These are phyloP conservation scores for Extremus antarcticus DNA, from an alignment of 495 filamentous ascomycete species.

Conservation along the genomic window DNA sequence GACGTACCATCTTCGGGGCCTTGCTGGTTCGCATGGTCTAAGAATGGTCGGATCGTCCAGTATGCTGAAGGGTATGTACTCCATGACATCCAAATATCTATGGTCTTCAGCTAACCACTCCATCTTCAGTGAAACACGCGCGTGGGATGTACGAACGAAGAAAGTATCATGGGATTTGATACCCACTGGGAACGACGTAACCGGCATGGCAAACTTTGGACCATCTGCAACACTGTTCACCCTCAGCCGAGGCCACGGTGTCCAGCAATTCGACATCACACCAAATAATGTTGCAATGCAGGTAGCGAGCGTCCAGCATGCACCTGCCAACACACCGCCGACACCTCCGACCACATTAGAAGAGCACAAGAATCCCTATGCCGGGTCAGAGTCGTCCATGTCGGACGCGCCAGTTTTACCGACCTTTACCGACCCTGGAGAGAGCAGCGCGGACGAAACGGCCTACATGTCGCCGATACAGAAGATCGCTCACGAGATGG, in stretches of 20 bases:
- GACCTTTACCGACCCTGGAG: slow-evolving; percentile 40
- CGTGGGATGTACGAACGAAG: slow-evolving; percentile 96
- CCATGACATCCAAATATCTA: not conserved
- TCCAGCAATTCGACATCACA: slow-evolving; percentile 91
- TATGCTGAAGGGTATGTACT: slow-evolving; percentile 74
- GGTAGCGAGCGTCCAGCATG: slow-evolving; percentile 75
- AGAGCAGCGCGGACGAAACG: slow-evolving; percentile 50
- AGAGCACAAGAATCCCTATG: slow-evolving; percentile 35
- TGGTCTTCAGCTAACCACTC: slow-evolving; percentile 12
- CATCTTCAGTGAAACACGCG: slow-evolving; percentile 63
- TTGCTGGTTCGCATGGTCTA: slow-evolving; percentile 98
- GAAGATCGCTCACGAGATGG: slow-evolving; percentile 50
- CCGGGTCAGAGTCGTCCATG: slow-evolving; percentile 4
- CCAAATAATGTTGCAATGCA: slow-evolving; percentile 48
- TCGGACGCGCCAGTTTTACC: slow-evolving; percentile 31
- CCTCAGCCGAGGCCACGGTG: slow-evolving; percentile 70
- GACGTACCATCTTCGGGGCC: slow-evolving; percentile 56
- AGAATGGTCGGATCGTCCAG: slow-evolving; percentile 91
- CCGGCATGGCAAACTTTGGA: slow-evolving; percentile 77
- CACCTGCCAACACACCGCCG: slow-evolving; percentile 60
- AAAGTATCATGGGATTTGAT: slow-evolving; percentile 81
- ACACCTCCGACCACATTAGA: slow-evolving; percentile 69
- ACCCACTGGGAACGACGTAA: slow-evolving; percentile 70
- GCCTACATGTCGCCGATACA: slow-evolving; percentile 52
- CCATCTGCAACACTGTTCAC: slow-evolving; percentile 89